Percentiles rank a stretch among this genome's conserved stretches.
Conservation (phyloP, 2,329 filamentous ascomycete species). For the Colletotrichum orbiculare region DNA sequence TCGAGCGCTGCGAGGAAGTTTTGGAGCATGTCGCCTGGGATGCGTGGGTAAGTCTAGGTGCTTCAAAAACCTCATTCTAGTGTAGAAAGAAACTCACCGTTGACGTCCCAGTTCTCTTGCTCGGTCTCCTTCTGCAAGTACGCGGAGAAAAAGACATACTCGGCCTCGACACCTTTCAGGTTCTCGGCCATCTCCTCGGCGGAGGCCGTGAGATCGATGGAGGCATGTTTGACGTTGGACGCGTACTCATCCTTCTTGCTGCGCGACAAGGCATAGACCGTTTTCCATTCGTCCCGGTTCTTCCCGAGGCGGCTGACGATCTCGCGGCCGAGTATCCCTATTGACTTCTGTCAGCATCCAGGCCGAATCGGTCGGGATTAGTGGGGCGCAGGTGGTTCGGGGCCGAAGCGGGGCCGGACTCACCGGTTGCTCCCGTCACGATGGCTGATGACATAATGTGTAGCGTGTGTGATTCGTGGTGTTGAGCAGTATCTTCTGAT, state of each 20-base stretch:
- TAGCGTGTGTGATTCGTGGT: not conserved
- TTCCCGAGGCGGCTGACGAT: slow-evolving; percentile 39
- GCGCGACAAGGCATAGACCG: slow-evolving; percentile 41
- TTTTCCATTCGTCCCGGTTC: slow-evolving; percentile 38
- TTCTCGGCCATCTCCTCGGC: slow-evolving; percentile 41
- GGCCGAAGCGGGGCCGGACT: not conserved
- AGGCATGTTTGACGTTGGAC: slow-evolving; percentile 38
- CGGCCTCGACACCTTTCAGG: slow-evolving; percentile 38
- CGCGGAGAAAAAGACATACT: slow-evolving; percentile 43
- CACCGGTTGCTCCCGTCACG: slow-evolving; percentile 35
- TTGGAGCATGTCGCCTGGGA: slow-evolving; percentile 51
- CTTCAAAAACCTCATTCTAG: not conserved
- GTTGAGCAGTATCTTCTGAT: not conserved
- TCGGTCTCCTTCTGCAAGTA: slow-evolving; percentile 41
- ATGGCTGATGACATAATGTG: slow-evolving; percentile 34
- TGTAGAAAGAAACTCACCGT: slow-evolving; percentile 34
- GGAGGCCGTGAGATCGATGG: slow-evolving; percentile 40
- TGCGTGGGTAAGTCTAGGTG: not conserved
- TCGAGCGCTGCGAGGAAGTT: slow-evolving; percentile 60
- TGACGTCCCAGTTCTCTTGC: slow-evolving; percentile 42
- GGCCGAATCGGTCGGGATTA: no score
- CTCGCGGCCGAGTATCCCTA: slow-evolving; percentile 41
- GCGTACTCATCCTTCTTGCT: slow-evolving; percentile 40
- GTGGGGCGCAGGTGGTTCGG: not conserved
- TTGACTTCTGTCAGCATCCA: not conserved